A percentile compares a stretch with the other conserved stretches of the same genome.
Evolutionary conservation across 305 asterid species (phyloP).

Genomic region (Solanum hybrid): DNA sequence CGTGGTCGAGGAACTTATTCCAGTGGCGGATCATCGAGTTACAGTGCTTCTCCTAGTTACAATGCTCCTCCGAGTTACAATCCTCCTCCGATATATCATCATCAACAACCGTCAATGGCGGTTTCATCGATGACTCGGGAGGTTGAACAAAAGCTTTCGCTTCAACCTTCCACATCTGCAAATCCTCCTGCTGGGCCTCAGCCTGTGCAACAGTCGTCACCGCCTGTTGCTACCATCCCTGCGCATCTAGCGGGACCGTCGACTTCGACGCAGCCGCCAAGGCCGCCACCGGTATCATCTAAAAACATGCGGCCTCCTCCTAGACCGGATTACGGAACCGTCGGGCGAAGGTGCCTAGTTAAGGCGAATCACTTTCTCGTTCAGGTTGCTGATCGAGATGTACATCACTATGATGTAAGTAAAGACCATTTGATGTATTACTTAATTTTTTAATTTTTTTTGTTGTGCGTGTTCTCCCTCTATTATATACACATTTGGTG

Average conservation of each 20-base stretch:
- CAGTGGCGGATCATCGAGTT: neutral
- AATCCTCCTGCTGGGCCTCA: neutral
- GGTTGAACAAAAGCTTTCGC: slow-evolving; percentile 29
- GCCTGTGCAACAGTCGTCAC: neutral
- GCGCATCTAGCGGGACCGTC: slow-evolving; percentile 4
- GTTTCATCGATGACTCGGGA: slow-evolving; percentile 15
- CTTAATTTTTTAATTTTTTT: neutral
- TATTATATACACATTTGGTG: neutral
- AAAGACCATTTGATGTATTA: neutral
- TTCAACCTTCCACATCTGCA: slow-evolving; percentile 18
- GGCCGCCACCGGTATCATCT: slow-evolving; percentile 41
- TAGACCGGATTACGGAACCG: slow-evolving; percentile 41
- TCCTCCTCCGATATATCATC: slow-evolving; percentile 11
- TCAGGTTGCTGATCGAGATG: slow-evolving; percentile 34
- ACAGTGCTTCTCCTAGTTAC: slow-evolving; percentile 13
- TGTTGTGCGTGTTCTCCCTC: neutral
- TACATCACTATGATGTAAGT: slow-evolving; percentile 65
- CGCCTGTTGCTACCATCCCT: neutral
- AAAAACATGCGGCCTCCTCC: slow-evolving; percentile 31
- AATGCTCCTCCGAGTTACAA: neutral
- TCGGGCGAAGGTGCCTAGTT: slow-evolving; percentile 26
- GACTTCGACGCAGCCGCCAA: neutral
- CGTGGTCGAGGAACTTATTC: neutral
- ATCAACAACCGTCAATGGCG: neutral
- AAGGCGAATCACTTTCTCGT: slow-evolving; percentile 65